Percentiles rank a stretch among this genome's conserved stretches.
Conservation (phyloP, 805 yeast genomes). For the Brettanomyces naardenensis region DNA sequence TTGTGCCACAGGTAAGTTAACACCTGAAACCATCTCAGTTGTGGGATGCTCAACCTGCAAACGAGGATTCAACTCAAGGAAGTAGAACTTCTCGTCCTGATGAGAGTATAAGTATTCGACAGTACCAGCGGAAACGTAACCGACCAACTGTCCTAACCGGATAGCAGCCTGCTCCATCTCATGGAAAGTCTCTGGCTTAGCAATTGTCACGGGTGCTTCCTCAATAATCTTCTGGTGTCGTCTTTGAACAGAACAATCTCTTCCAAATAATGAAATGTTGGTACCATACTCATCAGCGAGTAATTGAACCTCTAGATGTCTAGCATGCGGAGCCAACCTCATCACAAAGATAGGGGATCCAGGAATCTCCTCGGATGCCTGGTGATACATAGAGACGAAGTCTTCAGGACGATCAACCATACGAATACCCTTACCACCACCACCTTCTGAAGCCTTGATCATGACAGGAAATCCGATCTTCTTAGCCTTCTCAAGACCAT, state of each 20-base stretch:
- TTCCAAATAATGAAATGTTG: conserved; percentile 92
- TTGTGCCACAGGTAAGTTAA: conserved; percentile 96
- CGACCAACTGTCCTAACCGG: conserved; percentile 91
- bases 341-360: conserved; percentile 98
- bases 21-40: conserved; percentile 99
- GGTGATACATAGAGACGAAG: conserved; percentile 70
- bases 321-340: conserved; percentile 95
- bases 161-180: conserved; percentile 97
- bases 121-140: conserved; percentile 98
- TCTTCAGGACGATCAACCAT: conserved; percentile 82
- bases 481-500: conserved; percentile 80
- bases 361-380: conserved; percentile 96
- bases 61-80: conserved; percentile 95
- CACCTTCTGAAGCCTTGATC: conserved; percentile 99
- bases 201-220: conserved; percentile 98
- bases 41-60: conserved; percentile 99
- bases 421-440: conserved; percentile 99
- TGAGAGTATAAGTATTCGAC: conserved; percentile 95
- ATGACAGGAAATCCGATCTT: conserved; percentile 95
- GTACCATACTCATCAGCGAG: conserved; percentile 98
- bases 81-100: conserved; percentile 90
- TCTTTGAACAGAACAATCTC: conserved; percentile 99
- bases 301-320: conserved; percentile 97
- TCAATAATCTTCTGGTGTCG: conserved; percentile 98
- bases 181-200: conserved; percentile 75